Evolutionary conservation across 495 filamentous ascomycete genomes (phyloP), one percentile per base, ranked within the genome.

Genomic region (Xylaria acuta): DNA sequence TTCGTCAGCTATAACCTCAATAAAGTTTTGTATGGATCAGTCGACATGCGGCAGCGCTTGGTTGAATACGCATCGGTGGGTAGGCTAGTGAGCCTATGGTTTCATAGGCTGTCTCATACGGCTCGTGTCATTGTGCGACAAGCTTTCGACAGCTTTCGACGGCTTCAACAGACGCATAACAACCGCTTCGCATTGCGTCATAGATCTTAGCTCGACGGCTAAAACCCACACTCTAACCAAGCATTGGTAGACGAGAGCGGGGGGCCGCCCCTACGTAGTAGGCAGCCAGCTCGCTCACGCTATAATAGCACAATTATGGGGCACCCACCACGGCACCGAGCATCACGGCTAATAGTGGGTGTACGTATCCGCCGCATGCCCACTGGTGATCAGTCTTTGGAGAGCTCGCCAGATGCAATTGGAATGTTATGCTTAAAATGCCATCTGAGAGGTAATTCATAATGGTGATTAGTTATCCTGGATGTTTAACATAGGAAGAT

Each of bases 1-100:
- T 49, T 36, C 36, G 36, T 51, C 38, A 32, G 30, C 32, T 16
- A 60, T 43, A 47, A 38, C 30, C 40, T 45, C 38, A 49, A 67
- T 67, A 67, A 36, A 49, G 40, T 25, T 72, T 67, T 32, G 40
- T 25, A 38, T 22, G 62, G 51, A 67, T 63, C 3, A 32, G 49
- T 67, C 1, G 34, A 30, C 47, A 41, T 22, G 14, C 43, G 64
- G 30, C 34, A 22, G 1, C n/a, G 43, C 45, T 22, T 18, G 6
- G 16, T 16, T 30, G 25, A 36, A 66, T 32, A 22, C 36, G 14
- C 22, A 7, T 53, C 34, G 25, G 45, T 14, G 64, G 27, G 47
- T 32, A 67, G 30, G 32, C 58, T 60, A 60, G 58, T 41, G 38
- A 64, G 22, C 5, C 30, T 25, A 63, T 63, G 59, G 59, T 41